Evolutionary conservation across 176 grass and related monocot genomes (phyloP).

Genomic region (Luzula sylvatica): DNA sequence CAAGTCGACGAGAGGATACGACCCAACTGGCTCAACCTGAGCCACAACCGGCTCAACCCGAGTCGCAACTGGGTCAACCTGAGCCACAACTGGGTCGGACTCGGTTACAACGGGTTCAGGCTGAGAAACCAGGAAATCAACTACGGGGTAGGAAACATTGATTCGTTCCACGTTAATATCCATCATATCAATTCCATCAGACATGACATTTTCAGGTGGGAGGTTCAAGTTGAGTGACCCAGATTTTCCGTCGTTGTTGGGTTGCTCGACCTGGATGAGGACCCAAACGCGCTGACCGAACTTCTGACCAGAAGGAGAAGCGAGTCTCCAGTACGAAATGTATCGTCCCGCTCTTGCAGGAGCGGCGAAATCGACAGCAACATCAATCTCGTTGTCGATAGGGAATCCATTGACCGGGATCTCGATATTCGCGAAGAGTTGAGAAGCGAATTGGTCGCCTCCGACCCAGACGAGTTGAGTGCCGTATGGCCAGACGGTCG

Average conservation of each 20-base stretch:
- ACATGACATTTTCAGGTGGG: conserved; percentile 17
- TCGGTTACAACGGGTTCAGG: neutral
- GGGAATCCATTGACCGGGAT: conserved; percentile 40
- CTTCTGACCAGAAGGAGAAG: conserved; percentile 41
- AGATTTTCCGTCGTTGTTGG: conserved; percentile 7
- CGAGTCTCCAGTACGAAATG: conserved; percentile 77
- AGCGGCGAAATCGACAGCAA: conserved; percentile 52
- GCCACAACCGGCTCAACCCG: neutral
- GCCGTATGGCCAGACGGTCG: conserved; percentile 50
- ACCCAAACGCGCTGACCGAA: conserved; percentile 83
- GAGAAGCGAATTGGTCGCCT: conserved; percentile 41
- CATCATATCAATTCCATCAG: conserved; percentile 18
- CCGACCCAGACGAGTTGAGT: conserved; percentile 54
- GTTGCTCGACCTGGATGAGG: conserved; percentile 56
- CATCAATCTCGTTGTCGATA: conserved; percentile 30
- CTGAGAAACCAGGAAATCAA: conserved; percentile 18
- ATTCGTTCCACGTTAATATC: conserved; percentile 37
- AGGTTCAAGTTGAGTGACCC: conserved; percentile 38
- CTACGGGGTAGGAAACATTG: neutral
- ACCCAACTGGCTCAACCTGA: neutral
- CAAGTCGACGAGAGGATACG: conserved; percentile 14
- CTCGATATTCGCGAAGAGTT: conserved; percentile 30
- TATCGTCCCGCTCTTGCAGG: conserved; percentile 58
- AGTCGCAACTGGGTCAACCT: too few relatives aligned
- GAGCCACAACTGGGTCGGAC: too few relatives aligned